Evolutionary conservation across 2,329 filamentous ascomycete species (phyloP).

Genomic region (Tolypocladium ophioglossoides): DNA sequence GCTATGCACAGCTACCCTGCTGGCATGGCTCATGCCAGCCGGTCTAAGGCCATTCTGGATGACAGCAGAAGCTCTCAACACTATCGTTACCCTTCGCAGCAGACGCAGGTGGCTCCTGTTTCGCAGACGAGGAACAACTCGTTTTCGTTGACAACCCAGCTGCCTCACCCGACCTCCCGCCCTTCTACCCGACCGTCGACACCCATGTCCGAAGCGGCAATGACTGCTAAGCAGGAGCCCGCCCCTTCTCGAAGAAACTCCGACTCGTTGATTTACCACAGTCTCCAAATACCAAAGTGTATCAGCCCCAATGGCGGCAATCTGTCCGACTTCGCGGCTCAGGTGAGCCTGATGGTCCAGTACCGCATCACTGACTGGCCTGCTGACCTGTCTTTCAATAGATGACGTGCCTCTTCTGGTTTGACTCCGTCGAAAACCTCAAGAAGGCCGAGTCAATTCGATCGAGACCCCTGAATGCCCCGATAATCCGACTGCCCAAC

Average conservation of each 20-base stretch:
- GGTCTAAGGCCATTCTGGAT: slow-evolving; percentile 18
- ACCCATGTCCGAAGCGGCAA: slow-evolving; percentile 20
- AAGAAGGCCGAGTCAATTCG: slow-evolving; percentile 58
- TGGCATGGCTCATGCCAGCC: slow-evolving; percentile 20
- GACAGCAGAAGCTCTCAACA: slow-evolving; percentile 22
- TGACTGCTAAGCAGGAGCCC: slow-evolving; percentile 16
- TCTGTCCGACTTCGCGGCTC: slow-evolving; percentile 72
- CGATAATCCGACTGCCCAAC: slow-evolving; percentile 45
- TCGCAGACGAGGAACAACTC: slow-evolving; percentile 7
- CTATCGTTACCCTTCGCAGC: slow-evolving; percentile 19
- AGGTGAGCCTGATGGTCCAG: slow-evolving; percentile 40
- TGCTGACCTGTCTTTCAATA: slow-evolving; percentile 22
- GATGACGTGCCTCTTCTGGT: slow-evolving; percentile 98
- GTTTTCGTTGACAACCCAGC: neutral
- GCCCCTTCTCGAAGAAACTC: slow-evolving; percentile 26
- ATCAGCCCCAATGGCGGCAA: slow-evolving; percentile 69
- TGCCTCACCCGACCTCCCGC: slow-evolving; percentile 13
- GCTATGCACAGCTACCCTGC: slow-evolving; percentile 29
- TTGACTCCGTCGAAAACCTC: slow-evolving; percentile 75
- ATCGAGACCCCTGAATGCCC: slow-evolving; percentile 25
- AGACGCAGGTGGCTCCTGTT: slow-evolving; percentile 6
- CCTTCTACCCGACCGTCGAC: slow-evolving; percentile 26
- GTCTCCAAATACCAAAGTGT: slow-evolving; percentile 61
- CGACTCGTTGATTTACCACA: slow-evolving; percentile 41
- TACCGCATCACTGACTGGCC: neutral